These are phyloP conservation scores for Murraya paniculata DNA, from an alignment of 345 rosid genomes.

Conservation along the genomic window DNA sequence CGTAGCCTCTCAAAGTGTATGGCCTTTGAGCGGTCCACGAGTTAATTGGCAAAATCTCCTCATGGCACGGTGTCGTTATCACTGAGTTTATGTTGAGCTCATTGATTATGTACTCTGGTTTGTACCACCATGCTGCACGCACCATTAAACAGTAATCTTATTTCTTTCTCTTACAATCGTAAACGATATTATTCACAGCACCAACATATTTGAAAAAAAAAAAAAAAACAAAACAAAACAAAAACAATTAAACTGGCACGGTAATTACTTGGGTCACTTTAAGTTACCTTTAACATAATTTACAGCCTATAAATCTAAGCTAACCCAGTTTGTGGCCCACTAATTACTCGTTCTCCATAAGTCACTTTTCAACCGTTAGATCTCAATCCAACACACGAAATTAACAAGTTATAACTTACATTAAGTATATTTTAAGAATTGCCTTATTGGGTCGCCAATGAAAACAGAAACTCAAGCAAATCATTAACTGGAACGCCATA, in stretches of 20 bases:
- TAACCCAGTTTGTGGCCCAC: too few species aligned
- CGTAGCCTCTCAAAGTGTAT: slow-evolving; percentile 70
- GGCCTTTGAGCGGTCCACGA: slow-evolving; percentile 83
- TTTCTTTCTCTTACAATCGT: neutral
- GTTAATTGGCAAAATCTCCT: slow-evolving; percentile 78
- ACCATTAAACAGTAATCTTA: neutral
- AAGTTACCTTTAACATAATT: too few species aligned
- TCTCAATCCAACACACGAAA: too few species aligned
- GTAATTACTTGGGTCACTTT: too few species aligned
- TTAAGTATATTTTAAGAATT: too few species aligned
- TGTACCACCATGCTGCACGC: slow-evolving; percentile 89
- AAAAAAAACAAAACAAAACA: too few species aligned
- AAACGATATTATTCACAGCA: neutral
- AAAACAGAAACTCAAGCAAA: neutral
- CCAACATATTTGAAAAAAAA: neutral
- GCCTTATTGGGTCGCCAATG: too few species aligned
- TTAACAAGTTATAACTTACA: too few species aligned
- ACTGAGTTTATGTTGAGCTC: slow-evolving; percentile 89
- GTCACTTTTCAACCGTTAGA: too few species aligned
- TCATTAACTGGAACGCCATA: neutral
- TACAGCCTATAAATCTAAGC: too few species aligned
- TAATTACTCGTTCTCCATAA: too few species aligned
- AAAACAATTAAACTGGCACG: too few species aligned
- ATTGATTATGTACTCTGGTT: slow-evolving; percentile 75
- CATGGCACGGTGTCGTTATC: slow-evolving; percentile 84